Percentiles rank a stretch among this genome's conserved stretches.
Evolutionary conservation across 1,284 basidiomycete species (phyloP).

Genomic region (Hypsizygus ulmarius): DNA sequence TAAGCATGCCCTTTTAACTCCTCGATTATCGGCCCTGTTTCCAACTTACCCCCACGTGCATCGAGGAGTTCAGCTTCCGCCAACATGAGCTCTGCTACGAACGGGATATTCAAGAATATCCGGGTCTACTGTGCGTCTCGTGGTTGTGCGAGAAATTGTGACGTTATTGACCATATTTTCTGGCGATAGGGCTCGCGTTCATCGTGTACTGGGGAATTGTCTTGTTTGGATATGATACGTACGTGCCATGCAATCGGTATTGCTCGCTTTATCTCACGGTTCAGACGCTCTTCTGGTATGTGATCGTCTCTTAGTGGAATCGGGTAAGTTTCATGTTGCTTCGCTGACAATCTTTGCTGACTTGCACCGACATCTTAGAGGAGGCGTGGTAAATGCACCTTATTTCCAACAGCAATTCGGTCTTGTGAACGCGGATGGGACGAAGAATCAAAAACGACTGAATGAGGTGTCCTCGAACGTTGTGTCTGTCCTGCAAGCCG

Average conservation of each 20-base stretch:
- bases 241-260: slow-evolving; percentile 9
- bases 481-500: slow-evolving; percentile 77
- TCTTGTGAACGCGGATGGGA: slow-evolving; percentile 42
- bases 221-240: slow-evolving; percentile 77
- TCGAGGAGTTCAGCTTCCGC: too few species aligned
- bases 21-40: too few species aligned
- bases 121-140: slow-evolving; percentile 53
- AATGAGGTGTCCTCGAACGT: slow-evolving; percentile 51
- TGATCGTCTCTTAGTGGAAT: neutral
- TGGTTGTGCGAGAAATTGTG: neutral
- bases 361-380: slow-evolving; percentile 43
- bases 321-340: too few species aligned
- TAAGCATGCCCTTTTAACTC: too few species aligned
- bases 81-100: too few species aligned
- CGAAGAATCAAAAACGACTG: slow-evolving; percentile 31
- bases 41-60: too few species aligned
- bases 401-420: slow-evolving; percentile 67
- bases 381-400: slow-evolving; percentile 56
- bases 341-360: neutral
- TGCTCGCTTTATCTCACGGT: neutral
- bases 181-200: slow-evolving; percentile 57
- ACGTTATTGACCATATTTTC: neutral
- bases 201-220: slow-evolving; percentile 77
- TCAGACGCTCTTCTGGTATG: too few species aligned
- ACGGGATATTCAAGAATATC: slow-evolving; percentile 46